Percentiles rank a stretch among this genome's conserved stretches.
phyloP scores from a whole-genome alignment of 345 rosid species.

The Eutrema yunnanense region DNA sequence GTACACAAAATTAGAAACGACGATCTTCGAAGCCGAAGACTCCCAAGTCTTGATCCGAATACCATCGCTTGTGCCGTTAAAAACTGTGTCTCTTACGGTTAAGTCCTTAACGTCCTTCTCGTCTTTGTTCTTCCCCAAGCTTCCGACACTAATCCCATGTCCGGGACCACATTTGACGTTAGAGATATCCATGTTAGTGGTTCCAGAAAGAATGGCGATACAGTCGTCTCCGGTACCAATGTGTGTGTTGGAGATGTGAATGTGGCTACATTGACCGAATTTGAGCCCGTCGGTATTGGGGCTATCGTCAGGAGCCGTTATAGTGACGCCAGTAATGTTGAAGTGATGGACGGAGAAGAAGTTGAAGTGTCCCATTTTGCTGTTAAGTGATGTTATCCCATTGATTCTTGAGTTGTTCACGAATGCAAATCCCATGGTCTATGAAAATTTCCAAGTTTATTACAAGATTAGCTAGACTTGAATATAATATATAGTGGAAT shows the following conservation, averaged over 20 bases:
- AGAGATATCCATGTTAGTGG: slow-evolving; percentile 15
- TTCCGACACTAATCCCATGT: slow-evolving; percentile 27
- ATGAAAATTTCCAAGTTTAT: not conserved
- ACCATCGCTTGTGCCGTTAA: slow-evolving; percentile 23
- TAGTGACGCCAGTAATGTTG: slow-evolving; percentile 10
- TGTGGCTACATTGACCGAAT: slow-evolving; percentile 14
- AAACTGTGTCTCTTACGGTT: not conserved
- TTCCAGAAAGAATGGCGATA: slow-evolving; percentile 26
- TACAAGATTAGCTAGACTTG: not conserved
- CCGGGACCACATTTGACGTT: slow-evolving; percentile 24
- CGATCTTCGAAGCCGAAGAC: slow-evolving; percentile 8
- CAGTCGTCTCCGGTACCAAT: slow-evolving; percentile 28
- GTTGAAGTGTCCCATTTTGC: slow-evolving; percentile 25
- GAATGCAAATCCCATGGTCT: slow-evolving; percentile 24
- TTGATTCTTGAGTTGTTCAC: slow-evolving; percentile 21
- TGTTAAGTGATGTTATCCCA: slow-evolving; percentile 26
- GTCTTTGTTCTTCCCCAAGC: slow-evolving; percentile 21
- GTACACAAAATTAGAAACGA: slow-evolving; percentile 14
- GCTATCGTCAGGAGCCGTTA: slow-evolving; percentile 21
- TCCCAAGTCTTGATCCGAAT: slow-evolving; percentile 29
- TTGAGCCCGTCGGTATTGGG: slow-evolving; percentile 30
- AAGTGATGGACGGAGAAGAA: slow-evolving; percentile 19
- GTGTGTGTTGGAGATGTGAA: slow-evolving; percentile 12
- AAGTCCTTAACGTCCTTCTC: slow-evolving; percentile 14
- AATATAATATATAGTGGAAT: not conserved